Evolutionary conservation across 768 basidiomycete genomes (phyloP).

Genomic region (Boletales sp.): DNA sequence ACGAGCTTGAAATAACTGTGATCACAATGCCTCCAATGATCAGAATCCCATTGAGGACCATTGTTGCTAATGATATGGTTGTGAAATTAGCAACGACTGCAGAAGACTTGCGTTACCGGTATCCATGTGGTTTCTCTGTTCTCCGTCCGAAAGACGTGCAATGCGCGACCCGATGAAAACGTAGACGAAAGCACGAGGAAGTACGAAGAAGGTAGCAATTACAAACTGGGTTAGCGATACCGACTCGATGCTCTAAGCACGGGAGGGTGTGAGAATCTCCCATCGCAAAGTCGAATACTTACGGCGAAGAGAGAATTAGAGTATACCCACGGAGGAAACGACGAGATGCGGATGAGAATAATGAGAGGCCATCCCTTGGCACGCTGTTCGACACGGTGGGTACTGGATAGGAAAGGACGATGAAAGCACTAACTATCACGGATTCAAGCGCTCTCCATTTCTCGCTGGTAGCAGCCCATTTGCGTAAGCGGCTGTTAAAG

Average conservation of each 20-base stretch:
- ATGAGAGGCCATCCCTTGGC: slow-evolving; percentile 80
- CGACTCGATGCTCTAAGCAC: slow-evolving; percentile 60
- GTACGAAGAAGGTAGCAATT: slow-evolving; percentile 64
- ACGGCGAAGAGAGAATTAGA: slow-evolving; percentile 79
- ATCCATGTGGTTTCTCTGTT: slow-evolving; percentile 73
- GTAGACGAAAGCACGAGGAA: slow-evolving; percentile 69
- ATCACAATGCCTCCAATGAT: slow-evolving; percentile 58
- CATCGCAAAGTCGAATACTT: slow-evolving; percentile 26
- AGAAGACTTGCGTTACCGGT: slow-evolving; percentile 43
- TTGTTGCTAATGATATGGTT: slow-evolving; percentile 44
- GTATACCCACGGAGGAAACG: slow-evolving; percentile 87
- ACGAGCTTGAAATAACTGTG: slow-evolving; percentile 66
- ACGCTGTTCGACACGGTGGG: slow-evolving; percentile 36
- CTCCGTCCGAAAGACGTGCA: slow-evolving; percentile 71
- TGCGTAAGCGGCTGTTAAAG: slow-evolving; percentile 52
- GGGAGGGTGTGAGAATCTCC: slow-evolving; percentile 3
- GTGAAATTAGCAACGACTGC: slow-evolving; percentile 4
- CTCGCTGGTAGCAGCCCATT: slow-evolving; percentile 59
- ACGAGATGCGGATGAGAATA: slow-evolving; percentile 74
- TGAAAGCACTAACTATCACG: slow-evolving; percentile 53
- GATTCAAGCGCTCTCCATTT: slow-evolving; percentile 78
- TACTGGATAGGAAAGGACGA: neutral
- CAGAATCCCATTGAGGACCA: slow-evolving; percentile 58
- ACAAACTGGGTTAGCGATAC: slow-evolving; percentile 76
- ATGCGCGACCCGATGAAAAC: slow-evolving; percentile 78